Base-by-base conservation (phyloP, 805 yeast genomes). In the Saccharomycopsis schoenii region DNA sequence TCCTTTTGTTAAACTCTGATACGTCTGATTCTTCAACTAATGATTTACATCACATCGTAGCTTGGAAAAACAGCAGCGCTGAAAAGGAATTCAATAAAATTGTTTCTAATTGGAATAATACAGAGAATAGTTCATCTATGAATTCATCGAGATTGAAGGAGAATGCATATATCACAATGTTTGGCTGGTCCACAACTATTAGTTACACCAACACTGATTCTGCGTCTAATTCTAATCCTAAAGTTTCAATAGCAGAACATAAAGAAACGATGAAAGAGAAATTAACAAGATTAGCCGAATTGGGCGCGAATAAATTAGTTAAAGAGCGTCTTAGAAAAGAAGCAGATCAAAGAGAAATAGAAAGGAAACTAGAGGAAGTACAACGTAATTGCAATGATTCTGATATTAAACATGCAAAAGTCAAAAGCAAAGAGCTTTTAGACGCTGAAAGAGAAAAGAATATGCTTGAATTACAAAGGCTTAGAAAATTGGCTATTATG, bases 171-270 rank as follows among this genome's bases (percentile, higher is more conserved):
- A 60, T 56, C 14, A 58, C 65, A 12, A 63, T 63, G 64, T 63
- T 63, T 50, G 65, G 65, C 21, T 63, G 65, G 65, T 56, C 65
- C 10, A 63, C 64, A 14, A 43, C 29, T 36, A 50, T 19, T 2
- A 17, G 39, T 24, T 19, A 51, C 19, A 24, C 19, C 36, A 15
- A 34, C n/a, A 39, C 37, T 11, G 3, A 3, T 29, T 29, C 34
- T 6, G 6, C 34, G 6, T n/a, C 14, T 21, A 52, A 15, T 11
- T 17, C 56, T 8, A 34, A 17, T 37, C 10, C n/a, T 17, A 34
- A 37, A 4, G 1, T 24, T n/a, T 52, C 21, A 29, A 15, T 34
- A 11, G 10, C 21, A n/a, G 39, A 34, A 34, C 56, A 52, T n/a
- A 50, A 29, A 11, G 37, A 37, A 34, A 36, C 61, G 6, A 40